A percentile compares a stretch with the other conserved stretches of the same genome.
phyloP scores from a whole-genome alignment of 2,329 filamentous ascomycete species.

The Pyrenophora tritici-repentis region DNA sequence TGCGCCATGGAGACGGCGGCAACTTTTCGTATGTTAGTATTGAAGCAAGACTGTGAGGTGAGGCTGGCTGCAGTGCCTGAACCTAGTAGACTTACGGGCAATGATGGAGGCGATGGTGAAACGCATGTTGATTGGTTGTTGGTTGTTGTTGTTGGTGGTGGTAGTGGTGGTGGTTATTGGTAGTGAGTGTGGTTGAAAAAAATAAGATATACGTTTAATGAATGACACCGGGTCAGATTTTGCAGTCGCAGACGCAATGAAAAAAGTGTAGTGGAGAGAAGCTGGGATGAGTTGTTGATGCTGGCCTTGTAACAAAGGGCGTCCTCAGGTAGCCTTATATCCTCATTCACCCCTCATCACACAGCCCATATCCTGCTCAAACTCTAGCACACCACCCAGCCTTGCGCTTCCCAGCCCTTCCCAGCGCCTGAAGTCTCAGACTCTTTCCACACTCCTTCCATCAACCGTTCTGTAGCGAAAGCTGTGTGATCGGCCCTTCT shows the following conservation, averaged over 20 bases:
- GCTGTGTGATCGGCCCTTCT: too few relatives aligned
- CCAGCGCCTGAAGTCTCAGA: too few relatives aligned
- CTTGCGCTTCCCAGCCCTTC: too few relatives aligned
- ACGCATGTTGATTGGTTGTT: slow-evolving; percentile 21
- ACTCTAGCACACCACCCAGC: too few relatives aligned
- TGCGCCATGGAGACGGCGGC: slow-evolving; percentile 22
- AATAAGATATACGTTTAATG: slow-evolving; percentile 18
- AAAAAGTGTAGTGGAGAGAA: slow-evolving; percentile 11
- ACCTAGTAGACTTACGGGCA: slow-evolving; percentile 6
- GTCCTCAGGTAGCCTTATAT: not conserved
- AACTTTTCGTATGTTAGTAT: slow-evolving; percentile 9
- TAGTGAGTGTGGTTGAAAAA: slow-evolving; percentile 3
- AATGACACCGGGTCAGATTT: slow-evolving; percentile 38
- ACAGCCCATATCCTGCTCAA: too few relatives aligned
- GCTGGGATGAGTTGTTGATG: slow-evolving; percentile 6
- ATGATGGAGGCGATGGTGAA: slow-evolving; percentile 23
- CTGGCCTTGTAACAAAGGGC: not conserved
- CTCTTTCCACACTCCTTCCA: too few relatives aligned
- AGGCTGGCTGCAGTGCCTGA: not conserved
- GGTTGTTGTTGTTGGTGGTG: slow-evolving; percentile 5
- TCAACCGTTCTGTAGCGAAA: too few relatives aligned
- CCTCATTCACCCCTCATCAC: not conserved
- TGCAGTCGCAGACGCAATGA: slow-evolving; percentile 39
- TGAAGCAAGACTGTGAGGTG: not conserved
- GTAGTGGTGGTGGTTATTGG: not conserved